Conservation (phyloP, 371 early-diverging fungal genomes). For the Blakeslea trispora region DNA sequence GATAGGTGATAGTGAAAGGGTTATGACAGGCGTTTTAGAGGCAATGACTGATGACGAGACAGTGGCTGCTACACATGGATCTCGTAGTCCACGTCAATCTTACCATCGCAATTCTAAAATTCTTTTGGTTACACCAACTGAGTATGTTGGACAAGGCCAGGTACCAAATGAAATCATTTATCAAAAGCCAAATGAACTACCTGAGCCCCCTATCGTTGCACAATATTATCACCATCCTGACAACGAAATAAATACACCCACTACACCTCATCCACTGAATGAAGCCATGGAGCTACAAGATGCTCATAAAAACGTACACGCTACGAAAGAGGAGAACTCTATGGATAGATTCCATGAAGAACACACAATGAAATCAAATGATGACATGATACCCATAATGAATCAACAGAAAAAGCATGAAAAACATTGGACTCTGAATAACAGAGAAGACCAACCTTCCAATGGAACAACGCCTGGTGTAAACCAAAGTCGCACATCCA, state of each 20-base stretch:
- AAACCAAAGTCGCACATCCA: no score
- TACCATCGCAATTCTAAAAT: slow-evolving; percentile 31
- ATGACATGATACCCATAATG: no score
- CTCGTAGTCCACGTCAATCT: slow-evolving; percentile 34
- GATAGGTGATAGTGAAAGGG: slow-evolving; percentile 39
- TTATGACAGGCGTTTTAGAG: slow-evolving; percentile 36
- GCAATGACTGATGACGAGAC: slow-evolving; percentile 20
- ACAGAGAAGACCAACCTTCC: no score
- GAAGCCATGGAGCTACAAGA: no score
- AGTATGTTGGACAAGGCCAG: slow-evolving; percentile 26
- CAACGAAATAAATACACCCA: slow-evolving; percentile 11
- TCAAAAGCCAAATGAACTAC: slow-evolving; percentile 50
- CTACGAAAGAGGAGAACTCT: no score
- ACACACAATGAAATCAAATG: no score
- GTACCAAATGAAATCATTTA: slow-evolving; percentile 40
- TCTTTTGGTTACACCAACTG: slow-evolving; percentile 18
- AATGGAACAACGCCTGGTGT: no score
- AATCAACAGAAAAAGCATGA: no score
- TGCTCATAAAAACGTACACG: no score
- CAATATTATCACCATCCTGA: no score
- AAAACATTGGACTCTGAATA: no score
- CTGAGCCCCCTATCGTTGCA: slow-evolving; percentile 28
- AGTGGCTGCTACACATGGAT: slow-evolving; percentile 21
- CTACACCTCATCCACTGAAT: not conserved
- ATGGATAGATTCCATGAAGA: no score